Percentiles rank a stretch among this genome's conserved stretches.
Conservation (phyloP, 805 yeast species). For the Starmerella scarabaei region DNA sequence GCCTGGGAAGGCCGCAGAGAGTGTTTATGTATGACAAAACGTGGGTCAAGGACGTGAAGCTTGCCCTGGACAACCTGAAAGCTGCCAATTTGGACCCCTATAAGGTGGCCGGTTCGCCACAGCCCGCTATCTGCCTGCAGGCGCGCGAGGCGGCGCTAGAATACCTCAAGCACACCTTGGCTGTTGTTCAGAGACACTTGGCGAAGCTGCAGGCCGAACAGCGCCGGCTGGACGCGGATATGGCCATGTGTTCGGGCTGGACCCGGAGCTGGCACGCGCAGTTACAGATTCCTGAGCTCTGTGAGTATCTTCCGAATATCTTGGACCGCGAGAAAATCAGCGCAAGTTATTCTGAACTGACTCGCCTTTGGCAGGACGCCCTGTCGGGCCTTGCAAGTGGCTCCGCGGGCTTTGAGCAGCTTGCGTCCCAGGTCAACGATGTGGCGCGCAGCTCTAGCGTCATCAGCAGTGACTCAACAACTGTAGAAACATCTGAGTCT, state of each 20-base stretch:
- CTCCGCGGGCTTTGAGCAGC: neutral
- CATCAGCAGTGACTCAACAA: too few relatives aligned
- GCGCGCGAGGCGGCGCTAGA: constrained; percentile 2
- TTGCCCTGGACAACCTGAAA: constrained; percentile 10
- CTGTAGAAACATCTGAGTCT: too few relatives aligned
- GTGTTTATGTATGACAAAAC: constrained; percentile 22
- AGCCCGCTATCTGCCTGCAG: constrained; percentile 2
- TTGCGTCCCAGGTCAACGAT: neutral
- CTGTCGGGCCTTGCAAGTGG: neutral
- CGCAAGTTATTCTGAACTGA: constrained; percentile 3
- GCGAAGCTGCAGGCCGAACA: constrained; percentile 1
- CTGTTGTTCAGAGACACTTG: constrained; percentile 1
- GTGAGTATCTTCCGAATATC: constrained; percentile 10
- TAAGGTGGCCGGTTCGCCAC: neutral
- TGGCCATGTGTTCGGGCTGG: constrained; percentile 17
- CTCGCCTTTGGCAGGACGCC: neutral
- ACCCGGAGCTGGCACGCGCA: constrained; percentile 11
- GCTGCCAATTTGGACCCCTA: neutral
- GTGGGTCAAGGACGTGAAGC: constrained; percentile 6
- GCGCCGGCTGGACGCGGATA: constrained; percentile 13
- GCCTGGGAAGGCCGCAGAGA: constrained; percentile 13
- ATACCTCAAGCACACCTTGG: constrained; percentile 7
- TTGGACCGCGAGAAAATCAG: neutral
- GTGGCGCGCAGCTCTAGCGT: neutral
- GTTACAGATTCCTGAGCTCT: constrained; percentile 7